Conservation (phyloP, 202 grass and related monocot genomes). For the Hordeum pubiflorum region DNA sequence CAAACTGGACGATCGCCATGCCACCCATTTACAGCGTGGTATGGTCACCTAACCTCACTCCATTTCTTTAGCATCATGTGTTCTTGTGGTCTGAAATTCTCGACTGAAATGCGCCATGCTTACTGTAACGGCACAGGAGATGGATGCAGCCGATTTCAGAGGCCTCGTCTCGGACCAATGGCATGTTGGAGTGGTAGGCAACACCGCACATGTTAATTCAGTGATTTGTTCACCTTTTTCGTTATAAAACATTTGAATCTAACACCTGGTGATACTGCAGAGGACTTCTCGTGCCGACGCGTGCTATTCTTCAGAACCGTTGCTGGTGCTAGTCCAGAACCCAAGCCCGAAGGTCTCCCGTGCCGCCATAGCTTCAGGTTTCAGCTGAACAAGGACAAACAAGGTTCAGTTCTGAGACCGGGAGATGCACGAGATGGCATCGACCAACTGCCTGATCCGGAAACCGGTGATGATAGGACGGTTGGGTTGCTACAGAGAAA, state of each 20-base stretch:
- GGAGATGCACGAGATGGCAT: background rate
- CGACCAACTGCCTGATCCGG: slow-evolving; percentile 10
- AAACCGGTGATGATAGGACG: background rate
- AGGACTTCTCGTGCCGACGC: slow-evolving; percentile 38
- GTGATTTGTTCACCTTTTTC: background rate
- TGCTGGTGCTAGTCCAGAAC: slow-evolving; percentile 88
- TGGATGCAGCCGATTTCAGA: slow-evolving; percentile 69
- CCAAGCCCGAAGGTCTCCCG: slow-evolving; percentile 32
- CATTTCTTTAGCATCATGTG: background rate
- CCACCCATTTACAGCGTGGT: slow-evolving; percentile 95
- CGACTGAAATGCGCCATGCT: background rate
- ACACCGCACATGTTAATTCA: background rate
- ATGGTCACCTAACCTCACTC: slow-evolving; percentile 8
- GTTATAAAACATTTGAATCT: background rate
- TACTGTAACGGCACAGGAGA: slow-evolving; percentile 50
- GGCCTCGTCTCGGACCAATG: slow-evolving; percentile 77
- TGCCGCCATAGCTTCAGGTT: slow-evolving; percentile 5
- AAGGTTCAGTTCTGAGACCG: slow-evolving; percentile 17
- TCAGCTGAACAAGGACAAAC: slow-evolving; percentile 22
- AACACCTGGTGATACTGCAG: slow-evolving; percentile 33
- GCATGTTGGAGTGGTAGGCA: slow-evolving; percentile 89
- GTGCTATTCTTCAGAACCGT: slow-evolving; percentile 36
- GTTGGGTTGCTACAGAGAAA: background rate
- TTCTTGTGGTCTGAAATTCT: background rate
- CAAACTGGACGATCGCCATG: slow-evolving; percentile 55